Base-by-base conservation (phyloP, 331 rosid genomes). In the Saraca asoca region DNA sequence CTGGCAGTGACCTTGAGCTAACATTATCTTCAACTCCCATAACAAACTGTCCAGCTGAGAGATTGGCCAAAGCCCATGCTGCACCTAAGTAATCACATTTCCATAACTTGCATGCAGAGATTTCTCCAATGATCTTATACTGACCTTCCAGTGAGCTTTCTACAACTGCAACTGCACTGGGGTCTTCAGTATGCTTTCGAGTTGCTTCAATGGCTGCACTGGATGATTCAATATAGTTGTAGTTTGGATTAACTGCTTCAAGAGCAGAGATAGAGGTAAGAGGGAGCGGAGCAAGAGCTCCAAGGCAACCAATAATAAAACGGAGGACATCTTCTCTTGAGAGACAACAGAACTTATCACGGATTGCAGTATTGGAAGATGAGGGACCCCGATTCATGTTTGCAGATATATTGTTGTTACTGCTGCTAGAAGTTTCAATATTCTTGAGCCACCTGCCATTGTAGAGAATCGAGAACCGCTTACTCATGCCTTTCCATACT, bases 321-420 rank as follows among this genome's bases (percentile, higher is more conserved):
- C 99, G 97, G 48, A 94, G 86, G n/a, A 94, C 92, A 41, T 94
- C 96, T 86, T 94, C 99, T 71, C 99, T 78, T 38, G 99, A 94
- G 51, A 94, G 93, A 75, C 95, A 88, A 58, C 97, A 94, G 69
- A 79, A 94, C 79, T 77, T 90, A 38, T 85, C 95, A 4, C 74
- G 78, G 51, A 79, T 13, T 19, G 72, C 19, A 7, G 79, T 18
- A 7, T 78, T 11, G 39, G 95, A 57, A 9, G 96, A 76, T 44
- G 95, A 75, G 64, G 95, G 75, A 62, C 77, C 81, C 46, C 89
- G 58, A 33, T 66, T 94, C 62, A 82, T 5, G 72, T 75, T 81
- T 54, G 70, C 13, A 7, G 53, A 62, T 64, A 85, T 82, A 75
- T 70, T 90, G 77, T 51, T 82, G 80, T 58, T 80, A 79, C 89